Conservation (phyloP, 2,329 filamentous ascomycete species). For the Zymoseptoria brevis region DNA sequence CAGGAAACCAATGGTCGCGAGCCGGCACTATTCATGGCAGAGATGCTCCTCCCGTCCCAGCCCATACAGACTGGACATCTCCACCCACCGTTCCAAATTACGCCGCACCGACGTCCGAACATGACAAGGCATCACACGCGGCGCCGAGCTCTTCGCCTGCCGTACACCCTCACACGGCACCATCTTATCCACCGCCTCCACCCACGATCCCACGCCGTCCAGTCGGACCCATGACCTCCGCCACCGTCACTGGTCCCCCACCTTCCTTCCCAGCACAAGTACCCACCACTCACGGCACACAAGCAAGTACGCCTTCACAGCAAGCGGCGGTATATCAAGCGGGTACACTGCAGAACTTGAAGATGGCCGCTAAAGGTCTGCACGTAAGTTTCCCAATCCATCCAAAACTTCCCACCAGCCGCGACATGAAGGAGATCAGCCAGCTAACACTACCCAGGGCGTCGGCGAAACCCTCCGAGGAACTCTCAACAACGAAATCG, state of each 20-base stretch:
- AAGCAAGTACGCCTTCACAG: not conserved
- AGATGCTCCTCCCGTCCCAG: not conserved
- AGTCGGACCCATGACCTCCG: not conserved
- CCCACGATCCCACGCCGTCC: not conserved
- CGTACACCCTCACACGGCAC: not conserved
- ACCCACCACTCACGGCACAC: not conserved
- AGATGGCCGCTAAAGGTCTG: conserved; percentile 25
- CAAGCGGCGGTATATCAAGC: conserved; percentile 1
- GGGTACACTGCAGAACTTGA: conserved; percentile 19
- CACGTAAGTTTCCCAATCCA: conserved; percentile 19
- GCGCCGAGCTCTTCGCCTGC: not conserved
- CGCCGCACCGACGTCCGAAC: not conserved
- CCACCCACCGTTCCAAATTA: not conserved
- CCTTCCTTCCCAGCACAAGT: not conserved
- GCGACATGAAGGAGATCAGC: not conserved
- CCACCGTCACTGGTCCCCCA: not conserved
- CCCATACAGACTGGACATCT: not conserved
- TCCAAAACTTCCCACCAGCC: not conserved
- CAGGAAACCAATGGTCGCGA: not conserved
- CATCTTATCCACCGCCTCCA: not conserved
- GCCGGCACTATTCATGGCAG: not conserved
- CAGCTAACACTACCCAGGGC: conserved; percentile 17
- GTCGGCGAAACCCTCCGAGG: conserved; percentile 29
- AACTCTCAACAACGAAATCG: conserved; percentile 27
- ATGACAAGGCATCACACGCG: not conserved